Conservation (phyloP, 2,329 filamentous ascomycete species). For the Fusarium staphyleae region DNA sequence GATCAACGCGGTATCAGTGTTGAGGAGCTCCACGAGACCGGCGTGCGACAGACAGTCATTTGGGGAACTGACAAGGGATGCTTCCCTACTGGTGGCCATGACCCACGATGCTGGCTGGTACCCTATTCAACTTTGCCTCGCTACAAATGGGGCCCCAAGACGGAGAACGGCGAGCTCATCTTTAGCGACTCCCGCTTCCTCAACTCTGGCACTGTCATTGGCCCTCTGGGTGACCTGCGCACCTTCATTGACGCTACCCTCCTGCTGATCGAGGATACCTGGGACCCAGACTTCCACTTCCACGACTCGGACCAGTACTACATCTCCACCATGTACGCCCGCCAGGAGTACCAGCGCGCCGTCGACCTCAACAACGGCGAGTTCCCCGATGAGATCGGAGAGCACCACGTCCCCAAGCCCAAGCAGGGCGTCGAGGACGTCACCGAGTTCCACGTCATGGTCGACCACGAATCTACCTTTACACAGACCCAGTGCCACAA, state of each 20-base stretch:
- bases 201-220: conserved; percentile 38
- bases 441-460: conserved; percentile 28
- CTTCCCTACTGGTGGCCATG: conserved; percentile 8
- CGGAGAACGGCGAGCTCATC: conserved; percentile 16
- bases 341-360: conserved; percentile 35
- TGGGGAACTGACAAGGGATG: conserved; percentile 37
- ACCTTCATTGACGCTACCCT: conserved; percentile 29
- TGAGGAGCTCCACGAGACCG: conserved; percentile 21
- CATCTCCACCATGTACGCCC: conserved; percentile 30
- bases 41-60: conserved; percentile 32
- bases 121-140: conserved; percentile 27
- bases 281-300: conserved; percentile 15
- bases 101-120: conserved; percentile 33
- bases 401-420: conserved; percentile 18
- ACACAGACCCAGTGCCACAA: conserved; percentile 56
- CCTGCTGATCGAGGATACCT: conserved; percentile 11
- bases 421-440: conserved; percentile 11
- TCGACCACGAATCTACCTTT: conserved; percentile 48
- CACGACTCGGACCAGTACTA: conserved; percentile 35
- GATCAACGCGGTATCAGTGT: conserved; percentile 29
- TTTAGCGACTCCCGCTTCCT: conserved; percentile 24
- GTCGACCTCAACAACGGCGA: conserved; percentile 18
- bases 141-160: conserved; percentile 27
- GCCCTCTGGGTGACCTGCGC: conserved; percentile 30
- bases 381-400: conserved; percentile 20